Percentiles rank a stretch among this genome's conserved stretches.
phyloP scores from a whole-genome alignment of 177 flowering plant species.

The Vitis hybrid region DNA sequence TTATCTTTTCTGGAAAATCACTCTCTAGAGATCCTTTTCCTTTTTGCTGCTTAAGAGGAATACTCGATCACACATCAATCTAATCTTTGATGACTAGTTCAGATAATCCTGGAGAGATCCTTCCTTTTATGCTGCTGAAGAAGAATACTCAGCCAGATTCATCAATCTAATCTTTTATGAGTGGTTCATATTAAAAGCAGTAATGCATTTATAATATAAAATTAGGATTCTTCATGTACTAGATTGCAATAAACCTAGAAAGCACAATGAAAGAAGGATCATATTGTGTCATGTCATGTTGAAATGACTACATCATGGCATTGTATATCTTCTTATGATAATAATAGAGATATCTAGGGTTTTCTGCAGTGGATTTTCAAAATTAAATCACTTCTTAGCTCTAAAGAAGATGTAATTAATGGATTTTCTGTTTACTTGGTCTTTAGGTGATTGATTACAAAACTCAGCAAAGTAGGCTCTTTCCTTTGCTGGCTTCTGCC shows the following conservation, averaged over 20 bases:
- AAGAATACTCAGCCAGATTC: too few relatives aligned
- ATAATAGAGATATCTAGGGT: background rate
- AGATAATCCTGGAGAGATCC: too few relatives aligned
- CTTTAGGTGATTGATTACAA: constrained; percentile 96
- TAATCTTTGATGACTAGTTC: too few relatives aligned
- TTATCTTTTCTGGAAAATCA: background rate
- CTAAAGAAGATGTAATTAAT: background rate
- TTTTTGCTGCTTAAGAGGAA: background rate
- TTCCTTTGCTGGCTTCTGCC: constrained; percentile 95
- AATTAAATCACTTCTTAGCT: background rate
- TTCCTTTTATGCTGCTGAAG: too few relatives aligned
- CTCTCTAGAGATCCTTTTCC: background rate
- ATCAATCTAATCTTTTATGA: too few relatives aligned
- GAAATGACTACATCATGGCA: too few relatives aligned
- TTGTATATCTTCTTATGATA: background rate
- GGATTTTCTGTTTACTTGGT: constrained; percentile 10
- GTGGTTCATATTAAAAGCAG: too few relatives aligned
- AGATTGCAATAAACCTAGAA: too few relatives aligned
- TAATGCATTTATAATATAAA: too few relatives aligned
- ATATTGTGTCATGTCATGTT: too few relatives aligned
- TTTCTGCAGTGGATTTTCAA: background rate
- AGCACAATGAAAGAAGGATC: too few relatives aligned
- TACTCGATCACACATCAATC: background rate
- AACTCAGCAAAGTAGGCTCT: constrained; percentile 96
- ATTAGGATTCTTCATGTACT: too few relatives aligned